Percentiles rank a stretch among this genome's conserved stretches.
Evolutionary conservation across 768 basidiomycete genomes (phyloP).

Genomic region (Lentinula detonsa): DNA sequence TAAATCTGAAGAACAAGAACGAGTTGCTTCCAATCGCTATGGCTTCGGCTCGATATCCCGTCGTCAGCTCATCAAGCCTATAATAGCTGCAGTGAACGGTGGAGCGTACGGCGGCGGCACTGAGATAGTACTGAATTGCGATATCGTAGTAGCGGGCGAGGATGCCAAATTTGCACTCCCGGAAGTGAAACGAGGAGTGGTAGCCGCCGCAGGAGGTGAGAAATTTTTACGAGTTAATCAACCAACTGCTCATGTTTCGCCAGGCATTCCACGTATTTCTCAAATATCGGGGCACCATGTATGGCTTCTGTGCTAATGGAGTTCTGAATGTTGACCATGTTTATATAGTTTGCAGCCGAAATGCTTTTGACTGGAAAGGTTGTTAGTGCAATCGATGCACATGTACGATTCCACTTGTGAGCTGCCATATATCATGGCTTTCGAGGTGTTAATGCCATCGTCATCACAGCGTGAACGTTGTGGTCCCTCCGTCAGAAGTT

Average conservation of each 20-base stretch:
- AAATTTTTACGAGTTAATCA: conserved; percentile 1
- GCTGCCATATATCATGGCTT: conserved; percentile 21
- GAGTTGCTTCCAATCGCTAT: conserved; percentile 30
- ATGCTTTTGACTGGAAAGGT: conserved; percentile 67
- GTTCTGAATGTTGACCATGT: background rate
- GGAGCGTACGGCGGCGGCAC: conserved; percentile 62
- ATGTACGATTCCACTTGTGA: conserved; percentile 70
- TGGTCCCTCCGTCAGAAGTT: conserved; percentile 53
- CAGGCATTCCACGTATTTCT: conserved; percentile 65
- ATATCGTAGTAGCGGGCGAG: conserved; percentile 63
- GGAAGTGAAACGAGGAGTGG: conserved; percentile 73
- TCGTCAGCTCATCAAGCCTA: conserved; percentile 59
- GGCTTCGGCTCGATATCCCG: conserved; percentile 76
- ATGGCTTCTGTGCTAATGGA: conserved; percentile 9
- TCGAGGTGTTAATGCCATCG: background rate
- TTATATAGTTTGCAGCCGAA: conserved; percentile 59
- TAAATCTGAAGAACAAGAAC: conserved; percentile 35
- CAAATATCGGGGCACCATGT: conserved; percentile 74
- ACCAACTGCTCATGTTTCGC: background rate
- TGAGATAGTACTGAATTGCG: conserved; percentile 71
- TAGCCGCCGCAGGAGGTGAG: conserved; percentile 67
- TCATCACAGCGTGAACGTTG: conserved; percentile 44
- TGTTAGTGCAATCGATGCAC: conserved; percentile 63
- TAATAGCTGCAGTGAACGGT: conserved; percentile 80
- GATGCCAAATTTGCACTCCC: conserved; percentile 69